phyloP scores from a whole-genome alignment of 768 basidiomycete genomes.

The Pisolithus tinctorius region DNA sequence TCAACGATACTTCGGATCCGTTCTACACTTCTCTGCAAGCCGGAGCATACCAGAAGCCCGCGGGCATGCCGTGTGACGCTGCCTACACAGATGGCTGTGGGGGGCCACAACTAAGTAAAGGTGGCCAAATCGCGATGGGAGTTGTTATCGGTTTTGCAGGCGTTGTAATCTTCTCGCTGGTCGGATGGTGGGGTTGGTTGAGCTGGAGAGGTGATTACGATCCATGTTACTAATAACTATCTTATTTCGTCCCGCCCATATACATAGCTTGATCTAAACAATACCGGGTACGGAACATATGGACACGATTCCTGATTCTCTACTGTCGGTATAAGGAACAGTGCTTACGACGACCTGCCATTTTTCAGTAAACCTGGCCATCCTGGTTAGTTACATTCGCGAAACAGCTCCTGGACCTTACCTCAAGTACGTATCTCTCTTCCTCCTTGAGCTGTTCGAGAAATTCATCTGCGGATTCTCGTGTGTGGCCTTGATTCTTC shows the following conservation, averaged over 20 bases:
- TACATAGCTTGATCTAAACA: not conserved
- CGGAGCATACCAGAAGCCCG: conserved; percentile 61
- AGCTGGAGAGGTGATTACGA: conserved; percentile 19
- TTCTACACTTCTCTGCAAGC: conserved; percentile 67
- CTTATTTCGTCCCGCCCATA: not conserved
- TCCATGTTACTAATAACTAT: conserved; percentile 14
- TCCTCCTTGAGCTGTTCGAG: conserved; percentile 91
- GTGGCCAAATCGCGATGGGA: conserved; percentile 65
- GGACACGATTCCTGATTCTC: no score
- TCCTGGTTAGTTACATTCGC: not conserved
- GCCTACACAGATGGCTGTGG: conserved; percentile 52
- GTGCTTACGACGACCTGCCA: not conserved
- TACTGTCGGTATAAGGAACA: no score
- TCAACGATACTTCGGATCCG: conserved; percentile 64
- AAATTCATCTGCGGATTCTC: conserved; percentile 66
- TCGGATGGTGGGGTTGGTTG: conserved; percentile 30
- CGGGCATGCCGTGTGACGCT: conserved; percentile 72
- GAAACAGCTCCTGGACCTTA: conserved; percentile 1
- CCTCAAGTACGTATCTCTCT: conserved; percentile 97
- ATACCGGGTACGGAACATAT: no score
- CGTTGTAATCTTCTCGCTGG: conserved; percentile 43
- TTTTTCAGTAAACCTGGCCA: conserved; percentile 19
- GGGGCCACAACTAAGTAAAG: conserved; percentile 47
- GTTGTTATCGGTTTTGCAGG: conserved; percentile 60
- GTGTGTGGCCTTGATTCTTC: conserved; percentile 59